Percentiles rank a stretch among this genome's conserved stretches.
These are phyloP conservation scores for Kurtzmaniella fragi DNA, from an alignment of 805 yeast genomes.

Conservation along the genomic window DNA sequence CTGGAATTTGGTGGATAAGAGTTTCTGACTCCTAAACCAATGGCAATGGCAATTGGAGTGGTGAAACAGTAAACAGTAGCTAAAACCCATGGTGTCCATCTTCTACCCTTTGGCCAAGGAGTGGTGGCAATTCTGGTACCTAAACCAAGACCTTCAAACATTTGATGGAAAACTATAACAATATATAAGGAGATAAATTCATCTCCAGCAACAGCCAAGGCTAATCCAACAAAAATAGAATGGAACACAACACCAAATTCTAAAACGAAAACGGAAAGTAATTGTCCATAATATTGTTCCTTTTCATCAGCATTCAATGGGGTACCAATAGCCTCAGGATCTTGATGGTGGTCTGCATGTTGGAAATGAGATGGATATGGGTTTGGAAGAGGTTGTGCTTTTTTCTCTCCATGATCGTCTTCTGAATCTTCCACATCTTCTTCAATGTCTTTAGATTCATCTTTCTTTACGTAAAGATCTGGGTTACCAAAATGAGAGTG, in stretches of 20 bases:
- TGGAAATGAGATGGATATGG: conserved; percentile 37
- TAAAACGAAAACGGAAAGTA: conserved; percentile 41
- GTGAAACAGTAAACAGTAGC: conserved; percentile 48
- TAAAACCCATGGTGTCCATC: conserved; percentile 54
- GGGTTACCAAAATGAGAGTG: conserved; percentile 56
- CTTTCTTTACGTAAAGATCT: conserved; percentile 23
- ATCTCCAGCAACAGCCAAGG: conserved; percentile 26
- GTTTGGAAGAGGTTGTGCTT: conserved; percentile 5
- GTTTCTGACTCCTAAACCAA: conserved; percentile 71
- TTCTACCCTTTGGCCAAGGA: conserved; percentile 44
- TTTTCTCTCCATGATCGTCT: conserved; percentile 6
- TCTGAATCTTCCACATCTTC: conserved; percentile 9
- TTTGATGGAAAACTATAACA: conserved; percentile 27
- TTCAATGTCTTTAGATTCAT: conserved; percentile 13
- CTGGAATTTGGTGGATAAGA: conserved; percentile 56
- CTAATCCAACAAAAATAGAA: conserved; percentile 28
- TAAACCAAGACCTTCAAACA: conserved; percentile 29
- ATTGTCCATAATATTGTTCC: conserved; percentile 52
- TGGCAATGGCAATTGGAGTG: conserved; percentile 72
- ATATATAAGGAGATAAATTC: conserved; percentile 23
- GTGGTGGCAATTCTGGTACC: conserved; percentile 48
- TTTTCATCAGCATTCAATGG: conserved; percentile 27
- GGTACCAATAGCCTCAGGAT: conserved; percentile 36
- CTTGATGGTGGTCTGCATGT: conserved; percentile 43
- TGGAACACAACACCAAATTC: conserved; percentile 32